Evolutionary conservation across 2,329 filamentous ascomycete genomes (phyloP), one percentile per base, ranked within the genome.

Genomic region (Chaetomiaceae sp.): DNA sequence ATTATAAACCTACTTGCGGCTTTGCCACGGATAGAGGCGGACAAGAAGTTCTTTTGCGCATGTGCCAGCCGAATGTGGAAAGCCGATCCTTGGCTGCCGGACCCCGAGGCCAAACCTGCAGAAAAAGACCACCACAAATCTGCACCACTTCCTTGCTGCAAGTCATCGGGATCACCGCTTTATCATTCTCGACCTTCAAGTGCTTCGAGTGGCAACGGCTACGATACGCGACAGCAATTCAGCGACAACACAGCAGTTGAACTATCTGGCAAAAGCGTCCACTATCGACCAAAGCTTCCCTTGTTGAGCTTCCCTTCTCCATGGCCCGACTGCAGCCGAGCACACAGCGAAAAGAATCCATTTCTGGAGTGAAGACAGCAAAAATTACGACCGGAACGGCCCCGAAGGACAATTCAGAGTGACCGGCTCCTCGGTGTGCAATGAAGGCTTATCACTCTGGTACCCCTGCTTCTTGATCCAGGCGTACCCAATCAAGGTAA

Each of bases 401-500:
- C 54, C 54, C 54, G 49, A 56, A 56, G 54, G 54, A 45, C 55
- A 58, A 58, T 58, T 58, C 53, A 58, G 50, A 40, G 40, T 42
- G 46, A 49, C 49, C 47, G 53, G 49, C 53, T 50, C 55, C 55
- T 47, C 55, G 55, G 47, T 56, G 55, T 58, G 55, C 55, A 58
- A 58, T 58, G 53, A 49, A 58, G 55, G 55, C 49, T 53, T 45
- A 53, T 49, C 53, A 33, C 53, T 45, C 53, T 58, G 53, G 53
- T 46, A 6, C 27, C 27, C 27, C 27, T 31, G 27, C 27, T 47
- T 56, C 45, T 34, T 58, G 55, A 58, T 50, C 55, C 50, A 48
- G 48, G 48, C 29, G 55, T 49, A 55, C 45, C 53, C 51, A 54
- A 58, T 56, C 57, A 59, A 57, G 53, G 55, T 59, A 59, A 59